phyloP scores from a whole-genome alignment of 345 rosid species.

The Cardamine occulta region DNA sequence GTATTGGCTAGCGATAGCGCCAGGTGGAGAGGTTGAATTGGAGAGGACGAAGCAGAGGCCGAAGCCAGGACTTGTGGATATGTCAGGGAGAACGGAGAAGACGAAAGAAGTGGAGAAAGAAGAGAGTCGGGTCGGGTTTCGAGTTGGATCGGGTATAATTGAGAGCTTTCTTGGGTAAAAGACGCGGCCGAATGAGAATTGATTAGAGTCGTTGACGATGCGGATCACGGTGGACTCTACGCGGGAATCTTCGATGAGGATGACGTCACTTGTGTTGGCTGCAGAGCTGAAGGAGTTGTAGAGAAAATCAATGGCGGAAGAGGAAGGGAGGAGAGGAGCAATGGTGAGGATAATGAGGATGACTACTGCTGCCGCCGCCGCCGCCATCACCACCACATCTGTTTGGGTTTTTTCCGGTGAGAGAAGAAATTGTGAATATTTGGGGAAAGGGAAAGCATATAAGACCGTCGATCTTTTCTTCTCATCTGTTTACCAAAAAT shows the following conservation, averaged over 20 bases:
- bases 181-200: constrained; percentile 61
- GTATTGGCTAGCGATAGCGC: constrained; percentile 69
- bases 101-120: constrained; percentile 74
- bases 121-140: constrained; percentile 54
- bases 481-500: constrained; percentile 2
- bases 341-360: constrained; percentile 24
- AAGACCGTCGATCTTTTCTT: constrained; percentile 10
- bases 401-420: constrained; percentile 14
- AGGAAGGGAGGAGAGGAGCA: constrained; percentile 30
- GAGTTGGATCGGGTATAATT: constrained; percentile 48
- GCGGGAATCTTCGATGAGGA: constrained; percentile 63
- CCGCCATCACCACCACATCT: constrained; percentile 32
- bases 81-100: constrained; percentile 51
- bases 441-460: background rate
- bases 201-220: constrained; percentile 68
- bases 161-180: constrained; percentile 59
- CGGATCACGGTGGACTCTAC: constrained; percentile 62
- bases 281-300: constrained; percentile 60
- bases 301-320: constrained; percentile 59
- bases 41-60: constrained; percentile 88
- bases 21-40: constrained; percentile 74
- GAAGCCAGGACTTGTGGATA: constrained; percentile 74
- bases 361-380: background rate
- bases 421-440: background rate
- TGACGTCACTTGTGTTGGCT: constrained; percentile 51